Conservation (phyloP, 306 rosid species). For the Cucumis cinereus region DNA sequence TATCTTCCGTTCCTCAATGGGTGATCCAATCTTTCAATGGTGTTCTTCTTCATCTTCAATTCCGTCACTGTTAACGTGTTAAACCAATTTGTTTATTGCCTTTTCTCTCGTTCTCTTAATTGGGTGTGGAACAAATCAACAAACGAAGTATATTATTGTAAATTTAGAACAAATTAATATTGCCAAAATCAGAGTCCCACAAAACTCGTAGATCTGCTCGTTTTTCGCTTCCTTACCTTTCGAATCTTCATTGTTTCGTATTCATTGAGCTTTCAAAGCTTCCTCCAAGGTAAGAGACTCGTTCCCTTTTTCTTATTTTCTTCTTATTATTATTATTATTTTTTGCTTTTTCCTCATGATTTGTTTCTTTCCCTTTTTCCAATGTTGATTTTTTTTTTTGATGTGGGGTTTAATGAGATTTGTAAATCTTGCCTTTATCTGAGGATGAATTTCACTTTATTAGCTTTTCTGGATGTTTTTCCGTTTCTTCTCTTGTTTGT, state of each 20-base stretch:
- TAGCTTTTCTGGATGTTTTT: not conserved
- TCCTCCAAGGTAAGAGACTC: conserved; percentile 40
- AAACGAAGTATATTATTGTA: not conserved
- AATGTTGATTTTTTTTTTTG: conserved; percentile 15
- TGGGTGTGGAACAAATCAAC: not conserved
- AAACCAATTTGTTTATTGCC: not conserved
- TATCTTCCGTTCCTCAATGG: not conserved
- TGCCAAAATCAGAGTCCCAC: not conserved
- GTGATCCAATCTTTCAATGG: not conserved
- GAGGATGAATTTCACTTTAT: not conserved
- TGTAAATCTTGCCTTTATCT: not conserved
- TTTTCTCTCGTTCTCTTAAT: not conserved
- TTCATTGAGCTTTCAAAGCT: conserved; percentile 21
- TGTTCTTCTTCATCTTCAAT: not conserved
- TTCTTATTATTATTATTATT: no score
- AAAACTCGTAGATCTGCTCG: conserved; percentile 36
- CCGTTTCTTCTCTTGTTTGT: not conserved
- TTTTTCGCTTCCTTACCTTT: conserved; percentile 27
- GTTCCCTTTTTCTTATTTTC: not conserved
- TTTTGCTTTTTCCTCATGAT: not conserved
- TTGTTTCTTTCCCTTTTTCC: not conserved
- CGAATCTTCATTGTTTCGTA: conserved; percentile 11
- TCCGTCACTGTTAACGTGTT: not conserved
- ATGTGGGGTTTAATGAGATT: not conserved
- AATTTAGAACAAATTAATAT: not conserved